Percentiles rank a stretch among this genome's conserved stretches.
Evolutionary conservation across 2,329 filamentous ascomycete genomes (phyloP).

Genomic region (Nothophoma quercina): DNA sequence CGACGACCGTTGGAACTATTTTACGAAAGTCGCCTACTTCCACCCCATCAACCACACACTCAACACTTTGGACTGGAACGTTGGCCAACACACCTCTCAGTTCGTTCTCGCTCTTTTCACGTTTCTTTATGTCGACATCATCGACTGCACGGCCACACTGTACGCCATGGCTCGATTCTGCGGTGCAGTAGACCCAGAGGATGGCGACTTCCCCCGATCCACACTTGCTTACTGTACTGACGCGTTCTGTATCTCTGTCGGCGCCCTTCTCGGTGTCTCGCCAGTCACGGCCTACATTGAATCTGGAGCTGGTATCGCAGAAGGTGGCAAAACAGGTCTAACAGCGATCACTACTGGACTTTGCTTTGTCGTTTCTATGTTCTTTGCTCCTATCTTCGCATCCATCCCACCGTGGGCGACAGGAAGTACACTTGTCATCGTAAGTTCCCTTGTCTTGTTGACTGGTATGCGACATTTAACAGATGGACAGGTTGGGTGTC

Average conservation of each 20-base stretch:
- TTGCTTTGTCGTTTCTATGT: constrained; percentile 87
- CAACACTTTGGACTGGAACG: constrained; percentile 76
- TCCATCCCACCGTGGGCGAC: constrained; percentile 91
- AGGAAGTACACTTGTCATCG: constrained; percentile 81
- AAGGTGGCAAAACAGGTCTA: constrained; percentile 83
- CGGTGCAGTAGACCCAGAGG: constrained; percentile 78
- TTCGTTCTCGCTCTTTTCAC: constrained; percentile 86
- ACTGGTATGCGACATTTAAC: constrained; percentile 22
- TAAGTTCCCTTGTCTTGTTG: constrained; percentile 50
- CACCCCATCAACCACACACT: constrained; percentile 76
- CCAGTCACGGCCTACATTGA: constrained; percentile 89
- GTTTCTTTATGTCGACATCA: constrained; percentile 90
- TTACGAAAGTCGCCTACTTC: constrained; percentile 84
- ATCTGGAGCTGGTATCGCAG: constrained; percentile 85
- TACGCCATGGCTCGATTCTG: constrained; percentile 90
- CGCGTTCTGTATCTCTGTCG: constrained; percentile 80
- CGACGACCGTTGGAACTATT: constrained; percentile 78
- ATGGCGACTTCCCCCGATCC: constrained; percentile 86
- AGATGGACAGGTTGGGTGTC: constrained; percentile 63
- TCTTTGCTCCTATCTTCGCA: constrained; percentile 90
- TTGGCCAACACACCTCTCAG: constrained; percentile 71
- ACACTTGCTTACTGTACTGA: constrained; percentile 86
- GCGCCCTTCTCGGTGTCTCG: constrained; percentile 77
- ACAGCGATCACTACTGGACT: constrained; percentile 80
- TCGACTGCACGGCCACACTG: constrained; percentile 85